These are phyloP conservation scores for Wallemia hederae DNA, from an alignment of 1,284 basidiomycete species.

Conservation along the genomic window DNA sequence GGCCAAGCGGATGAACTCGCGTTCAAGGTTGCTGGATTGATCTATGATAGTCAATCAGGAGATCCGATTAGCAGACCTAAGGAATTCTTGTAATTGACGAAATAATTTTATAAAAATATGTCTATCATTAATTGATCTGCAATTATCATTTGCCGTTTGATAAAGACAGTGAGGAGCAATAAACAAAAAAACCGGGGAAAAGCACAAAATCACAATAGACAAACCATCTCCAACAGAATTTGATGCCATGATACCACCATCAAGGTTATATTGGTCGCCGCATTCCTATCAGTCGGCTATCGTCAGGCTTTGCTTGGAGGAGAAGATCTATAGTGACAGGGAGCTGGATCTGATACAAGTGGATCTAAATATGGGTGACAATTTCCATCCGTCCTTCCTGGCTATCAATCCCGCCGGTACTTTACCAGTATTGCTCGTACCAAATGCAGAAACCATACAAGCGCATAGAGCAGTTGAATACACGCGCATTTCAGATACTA, in stretches of 20 bases:
- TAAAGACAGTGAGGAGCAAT: background rate
- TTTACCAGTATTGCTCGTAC: background rate
- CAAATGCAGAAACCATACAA: background rate
- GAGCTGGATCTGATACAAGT: background rate
- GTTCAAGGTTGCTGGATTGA: constrained; percentile 47
- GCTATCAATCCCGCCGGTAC: background rate
- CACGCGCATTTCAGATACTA: background rate
- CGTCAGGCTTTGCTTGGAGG: background rate
- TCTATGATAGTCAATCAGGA: constrained; percentile 47
- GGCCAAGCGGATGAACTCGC: constrained; percentile 57
- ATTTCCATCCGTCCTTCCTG: background rate
- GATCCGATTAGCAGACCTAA: constrained; percentile 33
- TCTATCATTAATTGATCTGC: no score
- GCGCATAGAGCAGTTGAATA: background rate
- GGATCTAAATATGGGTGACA: background rate
- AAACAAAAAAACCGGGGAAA: background rate
- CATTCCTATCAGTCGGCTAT: background rate
- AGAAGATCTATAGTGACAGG: background rate
- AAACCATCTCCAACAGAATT: no score
- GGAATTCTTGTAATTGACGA: constrained; percentile 26
- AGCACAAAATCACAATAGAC: no score
- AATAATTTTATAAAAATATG: background rate
- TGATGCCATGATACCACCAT: background rate
- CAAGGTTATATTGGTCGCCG: background rate
- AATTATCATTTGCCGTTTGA: no score